These are phyloP conservation scores for Albophoma yamanashiensis DNA, from an alignment of 2,329 filamentous ascomycete species.

Conservation along the genomic window DNA sequence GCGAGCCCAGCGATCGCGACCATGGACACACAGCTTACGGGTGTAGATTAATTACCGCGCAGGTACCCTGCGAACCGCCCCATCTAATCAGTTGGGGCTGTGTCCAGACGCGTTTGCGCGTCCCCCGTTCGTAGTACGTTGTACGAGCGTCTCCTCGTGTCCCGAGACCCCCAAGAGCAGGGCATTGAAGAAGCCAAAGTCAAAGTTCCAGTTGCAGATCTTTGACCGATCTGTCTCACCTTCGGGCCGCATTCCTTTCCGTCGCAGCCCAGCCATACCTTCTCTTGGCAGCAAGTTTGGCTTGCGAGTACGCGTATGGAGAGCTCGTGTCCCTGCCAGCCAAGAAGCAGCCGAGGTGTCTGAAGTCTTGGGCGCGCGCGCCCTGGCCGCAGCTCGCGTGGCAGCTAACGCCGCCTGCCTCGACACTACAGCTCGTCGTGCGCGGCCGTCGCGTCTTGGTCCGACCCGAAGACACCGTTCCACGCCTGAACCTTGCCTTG, in stretches of 20 bases:
- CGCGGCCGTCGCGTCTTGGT: neutral
- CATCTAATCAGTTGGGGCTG: neutral
- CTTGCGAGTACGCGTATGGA: no score
- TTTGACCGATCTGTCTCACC: neutral
- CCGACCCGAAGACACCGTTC: slow-evolving; percentile 6
- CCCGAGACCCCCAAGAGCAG: no score
- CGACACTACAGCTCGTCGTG: neutral
- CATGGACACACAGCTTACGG: neutral
- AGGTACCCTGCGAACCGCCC: neutral
- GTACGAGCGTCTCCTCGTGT: no score
- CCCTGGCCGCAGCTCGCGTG: neutral
- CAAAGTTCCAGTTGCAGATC: neutral
- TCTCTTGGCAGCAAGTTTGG: neutral
- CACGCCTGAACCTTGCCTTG: slow-evolving; percentile 29
- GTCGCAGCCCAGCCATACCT: neutral
- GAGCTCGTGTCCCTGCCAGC: no score
- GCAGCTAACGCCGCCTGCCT: neutral
- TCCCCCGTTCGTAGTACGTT: neutral
- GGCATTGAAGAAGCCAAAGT: no score
- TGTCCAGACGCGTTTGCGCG: neutral
- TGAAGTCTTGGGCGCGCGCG: neutral
- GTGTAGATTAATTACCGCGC: no score
- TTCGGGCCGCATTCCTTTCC: neutral
- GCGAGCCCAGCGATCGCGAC: no score
- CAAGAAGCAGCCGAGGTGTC: neutral